Evolutionary conservation across 1,284 basidiomycete genomes (phyloP).

Genomic region (Takashimella tepidaria): DNA sequence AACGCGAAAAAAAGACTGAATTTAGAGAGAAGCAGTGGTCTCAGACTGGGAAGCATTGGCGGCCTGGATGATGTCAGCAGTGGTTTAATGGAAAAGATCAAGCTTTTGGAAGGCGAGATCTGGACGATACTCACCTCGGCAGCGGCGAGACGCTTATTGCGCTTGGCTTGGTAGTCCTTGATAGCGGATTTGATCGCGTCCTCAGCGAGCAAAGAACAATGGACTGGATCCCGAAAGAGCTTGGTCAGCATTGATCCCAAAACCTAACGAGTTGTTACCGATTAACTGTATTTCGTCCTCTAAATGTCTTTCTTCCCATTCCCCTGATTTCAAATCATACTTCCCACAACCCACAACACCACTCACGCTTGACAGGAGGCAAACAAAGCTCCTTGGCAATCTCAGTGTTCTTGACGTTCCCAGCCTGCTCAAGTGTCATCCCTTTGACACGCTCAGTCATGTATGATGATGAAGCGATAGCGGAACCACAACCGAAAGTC

Average conservation of each 20-base stretch:
- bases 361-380: constrained; percentile 94
- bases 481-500: constrained; percentile 84
- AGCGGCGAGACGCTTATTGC: constrained; percentile 48
- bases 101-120: too few species aligned
- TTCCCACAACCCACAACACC: constrained; percentile 45
- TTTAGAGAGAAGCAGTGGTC: not conserved
- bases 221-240: constrained; percentile 44
- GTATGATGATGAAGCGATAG: constrained; percentile 93
- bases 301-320: not conserved
- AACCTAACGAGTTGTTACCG: too few species aligned
- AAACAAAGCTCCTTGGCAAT: constrained; percentile 94
- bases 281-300: constrained; percentile 1
- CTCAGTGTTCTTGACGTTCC: constrained; percentile 97
- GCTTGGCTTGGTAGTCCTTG: constrained; percentile 82
- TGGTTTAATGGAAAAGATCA: too few species aligned
- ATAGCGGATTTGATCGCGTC: constrained; percentile 94
- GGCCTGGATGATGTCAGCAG: not conserved
- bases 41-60: not conserved
- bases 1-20: too few species aligned
- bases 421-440: constrained; percentile 86
- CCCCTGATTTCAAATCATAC: not conserved
- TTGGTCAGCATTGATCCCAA: too few species aligned
- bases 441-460: constrained; percentile 99
- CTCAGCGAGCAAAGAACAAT: constrained; percentile 83
- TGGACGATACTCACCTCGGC: constrained; percentile 15